A percentile compares a stretch with the other conserved stretches of the same genome.
These are phyloP conservation scores for Gnomoniopsis smithogilvyi DNA, from an alignment of 2,329 filamentous ascomycete genomes.

Conservation along the genomic window DNA sequence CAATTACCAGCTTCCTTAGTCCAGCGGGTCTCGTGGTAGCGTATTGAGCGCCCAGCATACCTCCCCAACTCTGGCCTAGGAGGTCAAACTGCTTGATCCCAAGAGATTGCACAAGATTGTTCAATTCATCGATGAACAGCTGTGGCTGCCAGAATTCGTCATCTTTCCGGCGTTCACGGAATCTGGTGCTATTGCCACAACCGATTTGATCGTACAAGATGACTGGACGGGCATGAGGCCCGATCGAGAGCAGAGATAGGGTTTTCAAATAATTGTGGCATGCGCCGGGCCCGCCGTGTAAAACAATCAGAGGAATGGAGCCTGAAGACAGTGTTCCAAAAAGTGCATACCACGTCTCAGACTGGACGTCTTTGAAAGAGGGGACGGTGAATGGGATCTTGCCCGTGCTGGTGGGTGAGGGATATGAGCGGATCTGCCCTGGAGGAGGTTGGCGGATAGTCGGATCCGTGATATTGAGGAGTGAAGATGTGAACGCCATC, in stretches of 20 bases:
- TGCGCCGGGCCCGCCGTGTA: conserved; percentile 45
- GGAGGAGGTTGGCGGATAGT: not conserved
- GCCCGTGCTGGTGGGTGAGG: not conserved
- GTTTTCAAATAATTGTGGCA: conserved; percentile 40
- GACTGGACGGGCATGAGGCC: conserved; percentile 30
- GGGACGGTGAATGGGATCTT: not conserved
- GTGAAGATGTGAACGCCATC: not conserved
- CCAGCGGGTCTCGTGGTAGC: conserved; percentile 33
- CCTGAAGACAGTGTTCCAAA: not conserved
- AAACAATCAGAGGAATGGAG: conserved; percentile 10
- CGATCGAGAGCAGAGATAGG: conserved; percentile 33
- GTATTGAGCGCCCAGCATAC: conserved; percentile 44
- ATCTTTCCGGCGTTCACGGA: conserved; percentile 14
- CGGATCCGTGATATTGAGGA: not conserved
- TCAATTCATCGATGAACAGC: conserved; percentile 46
- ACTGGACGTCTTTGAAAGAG: not conserved
- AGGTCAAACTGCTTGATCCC: conserved; percentile 39
- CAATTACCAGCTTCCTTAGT: conserved; percentile 35
- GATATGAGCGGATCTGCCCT: not conserved
- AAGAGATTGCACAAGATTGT: conserved; percentile 42
- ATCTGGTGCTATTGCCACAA: conserved; percentile 35
- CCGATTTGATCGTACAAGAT: conserved; percentile 55
- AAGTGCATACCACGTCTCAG: not conserved
- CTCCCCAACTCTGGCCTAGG: conserved; percentile 51
- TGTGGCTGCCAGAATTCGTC: conserved; percentile 42